Evolutionary conservation across 108 stramenopile genomes (phyloP).

Genomic region (Pseudonitzschia pungens): DNA sequence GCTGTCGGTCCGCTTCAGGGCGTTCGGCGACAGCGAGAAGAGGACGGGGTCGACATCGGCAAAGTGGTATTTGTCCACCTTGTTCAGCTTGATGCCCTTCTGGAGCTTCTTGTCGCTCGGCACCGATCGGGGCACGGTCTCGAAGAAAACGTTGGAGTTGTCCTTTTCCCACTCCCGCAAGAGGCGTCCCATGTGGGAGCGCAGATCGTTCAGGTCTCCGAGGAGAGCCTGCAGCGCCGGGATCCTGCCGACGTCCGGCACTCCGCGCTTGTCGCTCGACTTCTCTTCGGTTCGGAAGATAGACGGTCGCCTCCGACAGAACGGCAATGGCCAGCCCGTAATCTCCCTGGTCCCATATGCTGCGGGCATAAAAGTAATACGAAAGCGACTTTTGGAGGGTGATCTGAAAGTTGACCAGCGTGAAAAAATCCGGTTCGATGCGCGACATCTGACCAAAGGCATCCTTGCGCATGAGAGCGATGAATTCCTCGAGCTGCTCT

Average conservation of each 20-base stretch:
- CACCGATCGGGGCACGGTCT: constrained; percentile 76
- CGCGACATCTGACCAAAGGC: constrained; percentile 59
- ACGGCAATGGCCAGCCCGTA: constrained; percentile 85
- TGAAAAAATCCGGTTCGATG: constrained; percentile 77
- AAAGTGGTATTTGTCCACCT: constrained; percentile 60
- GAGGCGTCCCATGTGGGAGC: constrained; percentile 60
- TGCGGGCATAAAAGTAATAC: constrained; percentile 75
- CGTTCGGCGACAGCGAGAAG: constrained; percentile 49
- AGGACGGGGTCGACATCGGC: constrained; percentile 70
- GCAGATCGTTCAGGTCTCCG: constrained; percentile 67
- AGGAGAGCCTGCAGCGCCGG: constrained; percentile 53
- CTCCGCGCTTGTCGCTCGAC: constrained; percentile 35
- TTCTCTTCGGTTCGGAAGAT: constrained; percentile 45
- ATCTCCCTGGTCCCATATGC: constrained; percentile 63
- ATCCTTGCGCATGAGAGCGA: constrained; percentile 59
- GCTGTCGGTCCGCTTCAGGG: constrained; percentile 63
- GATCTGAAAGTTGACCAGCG: constrained; percentile 74
- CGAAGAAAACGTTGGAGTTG: constrained; percentile 80
- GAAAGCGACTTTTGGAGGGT: constrained; percentile 64
- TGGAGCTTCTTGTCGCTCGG: constrained; percentile 64
- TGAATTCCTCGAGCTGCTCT: constrained; percentile 72
- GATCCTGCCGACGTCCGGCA: constrained; percentile 72
- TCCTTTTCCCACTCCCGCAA: constrained; percentile 79
- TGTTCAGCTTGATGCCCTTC: constrained; percentile 61
- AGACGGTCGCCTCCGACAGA: constrained; percentile 67